Conservation (phyloP, 225 moss, liverwort and hornwort species). For the Pseudoscleropodium purum region DNA sequence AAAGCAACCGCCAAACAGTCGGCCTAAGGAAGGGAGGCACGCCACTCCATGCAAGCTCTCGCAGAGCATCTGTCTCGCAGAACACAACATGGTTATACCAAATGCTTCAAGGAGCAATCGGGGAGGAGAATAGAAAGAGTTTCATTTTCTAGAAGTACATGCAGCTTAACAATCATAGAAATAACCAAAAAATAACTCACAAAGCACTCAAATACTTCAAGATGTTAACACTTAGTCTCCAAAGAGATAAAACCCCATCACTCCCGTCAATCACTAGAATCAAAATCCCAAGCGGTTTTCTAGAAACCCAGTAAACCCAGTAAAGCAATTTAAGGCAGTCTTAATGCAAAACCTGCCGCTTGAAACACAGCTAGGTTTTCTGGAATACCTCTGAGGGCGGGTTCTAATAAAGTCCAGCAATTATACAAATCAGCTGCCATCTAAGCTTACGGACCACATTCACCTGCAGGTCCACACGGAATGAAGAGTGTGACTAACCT, state of each 20-base stretch:
- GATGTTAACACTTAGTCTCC: background rate
- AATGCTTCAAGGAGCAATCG: background rate
- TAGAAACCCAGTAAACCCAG: background rate
- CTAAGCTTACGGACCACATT: background rate
- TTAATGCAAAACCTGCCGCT: background rate
- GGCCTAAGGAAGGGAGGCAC: constrained; percentile 84
- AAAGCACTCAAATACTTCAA: background rate
- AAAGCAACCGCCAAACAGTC: constrained; percentile 87
- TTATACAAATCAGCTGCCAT: background rate
- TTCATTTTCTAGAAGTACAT: background rate
- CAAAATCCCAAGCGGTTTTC: background rate
- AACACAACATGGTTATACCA: background rate
- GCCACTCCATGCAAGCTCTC: constrained; percentile 99
- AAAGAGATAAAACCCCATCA: background rate
- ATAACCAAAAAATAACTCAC: background rate
- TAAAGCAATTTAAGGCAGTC: background rate
- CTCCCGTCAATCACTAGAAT: background rate
- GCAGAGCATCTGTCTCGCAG: constrained; percentile 63
- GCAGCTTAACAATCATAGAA: background rate
- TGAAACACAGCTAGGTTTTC: background rate
- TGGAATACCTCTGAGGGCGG: background rate
- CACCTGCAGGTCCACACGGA: background rate
- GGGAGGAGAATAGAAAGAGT: background rate
- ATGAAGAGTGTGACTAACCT: constrained; percentile 38
- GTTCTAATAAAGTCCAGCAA: background rate